Base-by-base conservation (phyloP, 805 yeast species). In the Teunomyces funiuensis region DNA sequence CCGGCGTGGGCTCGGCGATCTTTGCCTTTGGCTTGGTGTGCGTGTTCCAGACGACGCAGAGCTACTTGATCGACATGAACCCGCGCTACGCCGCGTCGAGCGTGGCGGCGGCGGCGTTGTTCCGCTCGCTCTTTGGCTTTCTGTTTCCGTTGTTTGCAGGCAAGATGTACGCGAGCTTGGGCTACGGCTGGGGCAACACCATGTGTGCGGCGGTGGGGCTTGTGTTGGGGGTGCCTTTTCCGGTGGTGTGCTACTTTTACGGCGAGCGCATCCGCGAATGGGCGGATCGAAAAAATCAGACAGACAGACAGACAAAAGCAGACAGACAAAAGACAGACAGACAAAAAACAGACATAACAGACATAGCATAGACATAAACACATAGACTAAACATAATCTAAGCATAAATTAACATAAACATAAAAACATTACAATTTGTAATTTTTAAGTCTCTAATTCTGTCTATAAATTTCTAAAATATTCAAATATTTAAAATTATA, bases 131-230 rank as follows among this genome's bases (percentile, higher is more conserved):
- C 31, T 73, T 84, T 53, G 91, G 90, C 1, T 84, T 82, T 41
- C 69, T 76, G 8, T 82, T 85, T 65, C 93, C 89, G 5, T 61
- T 83, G 30, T 80, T 82, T 58, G 85, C 84, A 2, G 59, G 68
- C 6, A 63, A 72, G 6, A 76, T 83, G 82, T 84, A 80, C 56
- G 60, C 59, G 34, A 58, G 44, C 7, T 58, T 84, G 33, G 82
- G 83, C 15, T 81, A 80, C 50, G 87, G 86, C 4, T 83, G 88
- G 88, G 86, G 86, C 17, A 77, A 78, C 54, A 76, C 85, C 0
- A 55, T 83, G 51, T 78, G 81, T 57, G 88, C 76, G 0, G 65
- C 81, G 29, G 58, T 82, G 37, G 82, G 76, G 6, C 45, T 81
- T 11, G 72, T 71, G 1, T 63, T 82, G 39, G 86, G 88, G 7